Conservation (phyloP, 1,284 basidiomycete genomes). For the Ganoderma meredithae region DNA sequence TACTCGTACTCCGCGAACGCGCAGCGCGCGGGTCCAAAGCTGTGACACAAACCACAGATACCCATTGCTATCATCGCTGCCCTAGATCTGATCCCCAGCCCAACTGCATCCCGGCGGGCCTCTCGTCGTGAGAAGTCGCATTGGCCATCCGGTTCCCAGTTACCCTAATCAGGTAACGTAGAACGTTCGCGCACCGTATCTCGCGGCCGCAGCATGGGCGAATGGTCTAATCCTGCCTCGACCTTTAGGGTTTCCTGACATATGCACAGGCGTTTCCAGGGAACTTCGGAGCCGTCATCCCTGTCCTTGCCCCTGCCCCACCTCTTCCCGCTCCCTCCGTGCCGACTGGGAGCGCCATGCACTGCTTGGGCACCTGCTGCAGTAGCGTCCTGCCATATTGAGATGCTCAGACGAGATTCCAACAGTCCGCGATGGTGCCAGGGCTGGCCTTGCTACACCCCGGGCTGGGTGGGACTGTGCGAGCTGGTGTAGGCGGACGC, state of each 20-base stretch:
- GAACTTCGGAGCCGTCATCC: background rate
- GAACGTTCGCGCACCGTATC: background rate
- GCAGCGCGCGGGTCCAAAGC: background rate
- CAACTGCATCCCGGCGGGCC: background rate
- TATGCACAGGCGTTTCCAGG: background rate
- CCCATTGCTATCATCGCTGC: constrained; percentile 1
- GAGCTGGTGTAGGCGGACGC: background rate
- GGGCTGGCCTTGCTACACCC: background rate
- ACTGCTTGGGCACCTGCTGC: background rate
- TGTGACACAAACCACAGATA: background rate
- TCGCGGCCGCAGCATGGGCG: background rate
- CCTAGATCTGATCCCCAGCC: background rate
- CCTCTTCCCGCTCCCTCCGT: background rate
- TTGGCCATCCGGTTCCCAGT: background rate
- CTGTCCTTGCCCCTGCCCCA: background rate
- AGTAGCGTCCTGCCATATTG: background rate
- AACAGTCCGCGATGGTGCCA: constrained; percentile 1
- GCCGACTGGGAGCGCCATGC: background rate
- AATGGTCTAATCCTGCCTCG: background rate
- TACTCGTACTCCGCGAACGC: background rate
- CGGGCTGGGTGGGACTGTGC: background rate
- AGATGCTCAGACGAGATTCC: background rate
- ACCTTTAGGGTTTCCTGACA: background rate
- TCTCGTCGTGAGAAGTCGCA: background rate
- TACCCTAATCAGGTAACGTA: background rate